These are phyloP conservation scores for Coleophoma crateriformis DNA, from an alignment of 2,329 filamentous ascomycete species.

Conservation along the genomic window DNA sequence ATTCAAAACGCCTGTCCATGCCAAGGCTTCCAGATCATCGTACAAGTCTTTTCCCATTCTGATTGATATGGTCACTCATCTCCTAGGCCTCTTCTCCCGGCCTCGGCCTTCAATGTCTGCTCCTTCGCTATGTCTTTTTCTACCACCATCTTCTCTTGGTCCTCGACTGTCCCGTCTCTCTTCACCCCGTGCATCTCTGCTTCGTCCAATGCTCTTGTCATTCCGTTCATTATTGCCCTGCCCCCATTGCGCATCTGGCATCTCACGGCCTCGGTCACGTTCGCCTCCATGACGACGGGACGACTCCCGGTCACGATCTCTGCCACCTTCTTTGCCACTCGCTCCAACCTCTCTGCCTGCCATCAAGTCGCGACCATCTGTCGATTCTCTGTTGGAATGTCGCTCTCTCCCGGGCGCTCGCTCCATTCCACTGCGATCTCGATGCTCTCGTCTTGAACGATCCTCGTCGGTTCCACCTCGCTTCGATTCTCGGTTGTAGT, in stretches of 20 bases:
- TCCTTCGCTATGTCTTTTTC: conserved; percentile 26
- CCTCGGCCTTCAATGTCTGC: conserved; percentile 35
- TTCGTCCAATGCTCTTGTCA: conserved; percentile 7
- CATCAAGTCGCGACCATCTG: conserved; percentile 9
- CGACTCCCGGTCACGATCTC: conserved; percentile 9
- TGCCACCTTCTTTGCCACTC: conserved; percentile 8
- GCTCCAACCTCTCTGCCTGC: conserved; percentile 6
- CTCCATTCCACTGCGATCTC: conserved; percentile 16
- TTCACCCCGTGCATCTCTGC: conserved; percentile 12
- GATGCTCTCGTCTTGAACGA: conserved; percentile 17
- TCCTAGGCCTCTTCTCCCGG: conserved; percentile 24
- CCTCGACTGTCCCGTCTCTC: conserved; percentile 20
- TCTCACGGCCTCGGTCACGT: conserved; percentile 14
- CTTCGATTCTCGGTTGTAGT: conserved; percentile 22
- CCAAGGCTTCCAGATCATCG: conserved; percentile 7
- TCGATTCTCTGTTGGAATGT: conserved; percentile 2
- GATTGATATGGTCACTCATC: conserved; percentile 7
- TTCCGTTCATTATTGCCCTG: conserved; percentile 3
- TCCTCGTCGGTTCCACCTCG: conserved; percentile 20
- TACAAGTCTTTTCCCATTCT: conserved; percentile 4
- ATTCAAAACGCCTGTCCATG: conserved; percentile 7
- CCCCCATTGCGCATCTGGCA: conserved; percentile 15
- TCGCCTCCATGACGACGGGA: conserved; percentile 5
- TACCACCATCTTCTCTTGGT: conserved; percentile 16
- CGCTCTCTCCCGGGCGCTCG: conserved; percentile 13